These are phyloP conservation scores for Skeletonema menzelii DNA, from an alignment of 108 stramenopile species.

Conservation along the genomic window DNA sequence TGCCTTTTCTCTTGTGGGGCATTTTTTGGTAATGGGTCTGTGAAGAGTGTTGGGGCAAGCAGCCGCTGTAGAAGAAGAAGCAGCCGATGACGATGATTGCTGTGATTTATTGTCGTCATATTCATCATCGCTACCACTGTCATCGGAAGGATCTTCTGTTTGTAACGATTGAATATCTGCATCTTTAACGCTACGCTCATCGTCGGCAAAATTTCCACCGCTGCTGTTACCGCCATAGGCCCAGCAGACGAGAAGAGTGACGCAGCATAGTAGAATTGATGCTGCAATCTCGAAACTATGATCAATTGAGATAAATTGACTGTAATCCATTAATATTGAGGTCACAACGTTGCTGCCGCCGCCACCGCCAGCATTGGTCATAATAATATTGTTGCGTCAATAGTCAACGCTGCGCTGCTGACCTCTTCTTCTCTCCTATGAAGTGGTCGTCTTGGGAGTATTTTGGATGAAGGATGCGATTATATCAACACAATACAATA, in stretches of 20 bases:
- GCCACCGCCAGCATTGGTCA: not conserved
- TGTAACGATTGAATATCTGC: not conserved
- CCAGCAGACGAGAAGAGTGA: not conserved
- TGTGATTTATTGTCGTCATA: not conserved
- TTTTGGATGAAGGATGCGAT: too few relatives aligned
- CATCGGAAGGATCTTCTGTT: not conserved
- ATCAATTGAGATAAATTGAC: not conserved
- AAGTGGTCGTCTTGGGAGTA: too few relatives aligned
- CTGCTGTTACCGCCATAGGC: not conserved
- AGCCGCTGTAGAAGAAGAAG: not conserved
- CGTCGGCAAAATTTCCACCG: not conserved
- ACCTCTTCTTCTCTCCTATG: too few relatives aligned
- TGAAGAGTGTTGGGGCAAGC: not conserved
- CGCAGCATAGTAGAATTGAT: not conserved
- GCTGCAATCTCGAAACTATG: not conserved
- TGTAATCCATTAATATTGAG: not conserved
- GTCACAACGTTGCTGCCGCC: not conserved
- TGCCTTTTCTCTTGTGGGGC: conserved; percentile 19
- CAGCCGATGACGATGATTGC: not conserved
- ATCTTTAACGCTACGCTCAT: not conserved
- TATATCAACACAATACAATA: too few relatives aligned
- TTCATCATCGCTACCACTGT: not conserved
- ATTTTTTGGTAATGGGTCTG: conserved; percentile 3
- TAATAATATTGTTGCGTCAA: not conserved
- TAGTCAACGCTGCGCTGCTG: not conserved